Conservation (phyloP, 257 asterid species). For the Jaltomata sinuosa region DNA sequence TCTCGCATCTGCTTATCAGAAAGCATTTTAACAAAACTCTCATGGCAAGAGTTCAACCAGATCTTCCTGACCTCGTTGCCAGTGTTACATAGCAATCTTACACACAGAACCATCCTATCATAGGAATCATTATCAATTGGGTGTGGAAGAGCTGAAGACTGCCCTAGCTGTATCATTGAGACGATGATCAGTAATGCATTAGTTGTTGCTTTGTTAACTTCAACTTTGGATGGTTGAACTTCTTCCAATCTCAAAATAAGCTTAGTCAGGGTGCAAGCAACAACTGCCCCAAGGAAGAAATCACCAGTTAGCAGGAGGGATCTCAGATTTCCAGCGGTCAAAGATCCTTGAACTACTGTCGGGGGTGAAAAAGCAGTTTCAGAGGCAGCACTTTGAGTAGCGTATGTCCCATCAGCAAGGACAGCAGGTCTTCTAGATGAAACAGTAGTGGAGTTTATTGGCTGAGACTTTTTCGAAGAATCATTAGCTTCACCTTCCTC, state of each 20-base stretch:
- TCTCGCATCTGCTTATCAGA: constrained; percentile 89
- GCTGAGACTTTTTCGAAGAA: constrained; percentile 69
- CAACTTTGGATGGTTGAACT: constrained; percentile 70
- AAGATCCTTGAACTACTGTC: constrained; percentile 66
- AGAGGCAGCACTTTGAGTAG: constrained; percentile 97
- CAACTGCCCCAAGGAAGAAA: constrained; percentile 88
- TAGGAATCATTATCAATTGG: constrained; percentile 89
- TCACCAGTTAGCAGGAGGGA: constrained; percentile 91
- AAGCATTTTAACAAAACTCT: constrained; percentile 90
- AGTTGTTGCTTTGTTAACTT: constrained; percentile 68
- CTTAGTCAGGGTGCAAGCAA: constrained; percentile 83
- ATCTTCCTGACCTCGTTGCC: constrained; percentile 68
- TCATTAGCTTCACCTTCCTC: constrained; percentile 76
- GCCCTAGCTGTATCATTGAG: constrained; percentile 84
- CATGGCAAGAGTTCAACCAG: constrained; percentile 84
- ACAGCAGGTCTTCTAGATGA: constrained; percentile 93
- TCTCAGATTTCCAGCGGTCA: constrained; percentile 63
- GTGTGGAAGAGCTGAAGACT: constrained; percentile 82
- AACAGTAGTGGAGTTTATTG: constrained; percentile 59
- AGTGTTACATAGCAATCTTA: constrained; percentile 60
- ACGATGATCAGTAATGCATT: constrained; percentile 65
- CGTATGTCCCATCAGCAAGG: constrained; percentile 96
- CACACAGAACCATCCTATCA: constrained; percentile 75
- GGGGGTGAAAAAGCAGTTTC: constrained; percentile 84
- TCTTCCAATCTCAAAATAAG: constrained; percentile 77